Evolutionary conservation across 345 rosid species (phyloP).

Genomic region (Fremontodendron californicum): DNA sequence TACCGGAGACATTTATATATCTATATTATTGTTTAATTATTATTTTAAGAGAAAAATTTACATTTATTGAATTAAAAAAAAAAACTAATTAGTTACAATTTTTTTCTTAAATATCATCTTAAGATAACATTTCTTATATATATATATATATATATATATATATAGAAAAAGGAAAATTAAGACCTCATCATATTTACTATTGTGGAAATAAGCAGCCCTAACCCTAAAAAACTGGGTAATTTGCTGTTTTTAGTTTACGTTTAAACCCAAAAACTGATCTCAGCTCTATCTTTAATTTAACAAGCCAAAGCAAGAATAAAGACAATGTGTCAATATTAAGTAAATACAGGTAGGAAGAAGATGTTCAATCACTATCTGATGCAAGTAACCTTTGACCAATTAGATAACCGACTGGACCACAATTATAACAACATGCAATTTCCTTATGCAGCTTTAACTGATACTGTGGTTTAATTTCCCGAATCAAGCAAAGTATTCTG

Average conservation of each 20-base stretch:
- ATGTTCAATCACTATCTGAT: slow-evolving; percentile 39
- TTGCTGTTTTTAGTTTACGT: slow-evolving; percentile 3
- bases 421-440: background rate
- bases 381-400: slow-evolving; percentile 30
- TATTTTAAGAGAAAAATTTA: too few relatives aligned
- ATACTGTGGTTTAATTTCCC: slow-evolving; percentile 29
- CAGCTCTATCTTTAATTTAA: background rate
- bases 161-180: background rate
- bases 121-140: too few relatives aligned
- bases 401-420: slow-evolving; percentile 42
- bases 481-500: slow-evolving; percentile 34
- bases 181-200: background rate
- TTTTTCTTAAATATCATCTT: too few relatives aligned
- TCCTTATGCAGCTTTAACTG: slow-evolving; percentile 36
- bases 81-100: too few relatives aligned
- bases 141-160: background rate
- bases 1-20: background rate
- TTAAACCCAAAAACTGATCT: background rate
- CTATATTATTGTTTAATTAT: too few relatives aligned
- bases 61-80: too few relatives aligned
- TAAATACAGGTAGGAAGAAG: slow-evolving; percentile 8
- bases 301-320: slow-evolving; percentile 9
- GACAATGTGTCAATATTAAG: slow-evolving; percentile 4
- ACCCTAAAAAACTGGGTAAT: background rate
- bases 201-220: background rate